Conservation (phyloP, 192 early-diverging fungal species). For the Paraglomus brasilianum region DNA sequence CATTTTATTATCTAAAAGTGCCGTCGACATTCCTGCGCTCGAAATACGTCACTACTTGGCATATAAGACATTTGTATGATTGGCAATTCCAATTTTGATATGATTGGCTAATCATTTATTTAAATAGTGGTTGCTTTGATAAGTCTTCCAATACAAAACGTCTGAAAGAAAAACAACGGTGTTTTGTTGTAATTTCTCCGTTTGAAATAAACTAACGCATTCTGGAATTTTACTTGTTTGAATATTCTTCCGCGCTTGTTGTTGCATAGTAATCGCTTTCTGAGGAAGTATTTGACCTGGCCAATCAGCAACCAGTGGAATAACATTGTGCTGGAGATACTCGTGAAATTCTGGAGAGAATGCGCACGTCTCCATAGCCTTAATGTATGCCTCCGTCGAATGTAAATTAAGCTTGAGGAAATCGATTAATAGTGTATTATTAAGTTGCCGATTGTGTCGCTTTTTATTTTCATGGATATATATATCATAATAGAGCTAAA, state of each 20-base stretch:
- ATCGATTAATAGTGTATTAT: not conserved
- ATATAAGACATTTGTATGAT: too few species aligned
- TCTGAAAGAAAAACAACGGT: slow-evolving; percentile 8
- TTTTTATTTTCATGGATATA: slow-evolving; percentile 10
- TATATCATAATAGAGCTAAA: slow-evolving; percentile 1
- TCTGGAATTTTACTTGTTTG: not conserved
- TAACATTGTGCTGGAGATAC: slow-evolving; percentile 1
- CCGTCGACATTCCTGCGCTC: too few species aligned
- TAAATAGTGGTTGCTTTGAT: too few species aligned
- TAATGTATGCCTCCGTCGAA: not conserved
- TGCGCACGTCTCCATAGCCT: not conserved
- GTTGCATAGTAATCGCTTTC: slow-evolving; percentile 1
- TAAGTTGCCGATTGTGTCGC: not conserved
- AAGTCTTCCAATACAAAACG: not conserved
- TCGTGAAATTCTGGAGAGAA: not conserved
- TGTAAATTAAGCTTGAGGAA: too few species aligned
- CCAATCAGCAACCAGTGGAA: not conserved
- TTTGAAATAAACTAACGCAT: not conserved
- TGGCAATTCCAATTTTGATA: too few species aligned
- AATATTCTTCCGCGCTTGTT: not conserved
- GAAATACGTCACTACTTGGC: too few species aligned
- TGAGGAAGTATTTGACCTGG: not conserved
- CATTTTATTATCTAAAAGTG: too few species aligned
- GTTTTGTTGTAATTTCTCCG: slow-evolving; percentile 18
- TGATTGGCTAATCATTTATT: too few species aligned